Evolutionary conservation across 305 asterid species (phyloP).

Genomic region (Fraxinus paxiana): DNA sequence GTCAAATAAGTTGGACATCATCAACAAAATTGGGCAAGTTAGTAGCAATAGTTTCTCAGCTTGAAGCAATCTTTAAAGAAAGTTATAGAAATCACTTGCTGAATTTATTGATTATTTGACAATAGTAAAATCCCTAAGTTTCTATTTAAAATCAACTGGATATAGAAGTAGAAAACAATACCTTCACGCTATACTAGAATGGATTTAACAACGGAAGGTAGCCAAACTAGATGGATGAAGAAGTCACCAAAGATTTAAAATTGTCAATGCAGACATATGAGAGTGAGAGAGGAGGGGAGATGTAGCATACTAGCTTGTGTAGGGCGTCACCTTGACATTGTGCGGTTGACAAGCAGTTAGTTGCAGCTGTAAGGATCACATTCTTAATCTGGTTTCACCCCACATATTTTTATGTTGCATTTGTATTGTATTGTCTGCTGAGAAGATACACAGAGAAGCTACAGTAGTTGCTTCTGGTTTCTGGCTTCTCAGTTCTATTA

Average conservation of each 20-base stretch:
- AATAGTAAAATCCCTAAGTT: neutral
- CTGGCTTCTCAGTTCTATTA: neutral
- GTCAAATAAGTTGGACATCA: neutral
- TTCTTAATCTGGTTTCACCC: neutral
- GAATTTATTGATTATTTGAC: slow-evolving; percentile 3
- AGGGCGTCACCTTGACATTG: neutral
- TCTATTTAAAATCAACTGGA: neutral
- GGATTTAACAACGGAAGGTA: neutral
- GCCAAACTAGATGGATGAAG: neutral
- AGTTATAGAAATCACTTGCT: neutral
- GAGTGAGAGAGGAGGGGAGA: neutral
- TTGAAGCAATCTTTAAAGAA: slow-evolving; percentile 7
- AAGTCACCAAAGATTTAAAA: neutral
- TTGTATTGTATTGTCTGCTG: neutral
- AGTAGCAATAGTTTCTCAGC: slow-evolving; percentile 8
- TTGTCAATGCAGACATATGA: neutral
- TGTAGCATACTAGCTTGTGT: neutral
- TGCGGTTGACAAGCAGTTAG: neutral
- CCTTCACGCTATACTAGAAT: neutral
- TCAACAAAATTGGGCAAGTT: neutral
- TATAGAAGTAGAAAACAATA: neutral
- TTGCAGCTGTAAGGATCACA: neutral
- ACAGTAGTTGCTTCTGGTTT: neutral
- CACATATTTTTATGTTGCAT: neutral
- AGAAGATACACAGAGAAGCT: neutral